Evolutionary conservation across 1,284 basidiomycete species (phyloP).

Genomic region (Ustilago bromivora): DNA sequence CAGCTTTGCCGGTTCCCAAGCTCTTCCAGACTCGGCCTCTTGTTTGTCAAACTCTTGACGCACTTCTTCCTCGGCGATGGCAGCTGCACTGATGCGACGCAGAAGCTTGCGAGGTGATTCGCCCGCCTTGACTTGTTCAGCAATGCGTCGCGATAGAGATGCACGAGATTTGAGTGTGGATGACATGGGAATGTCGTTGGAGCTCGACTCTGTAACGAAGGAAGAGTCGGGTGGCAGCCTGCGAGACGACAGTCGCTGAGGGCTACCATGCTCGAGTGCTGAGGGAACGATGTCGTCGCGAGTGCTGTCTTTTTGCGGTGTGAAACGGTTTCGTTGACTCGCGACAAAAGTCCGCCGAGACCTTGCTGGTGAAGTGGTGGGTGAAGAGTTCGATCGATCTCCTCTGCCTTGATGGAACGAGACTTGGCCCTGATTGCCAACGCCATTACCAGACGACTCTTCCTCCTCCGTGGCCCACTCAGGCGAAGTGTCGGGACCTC

Average conservation of each 20-base stretch:
- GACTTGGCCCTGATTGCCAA: not conserved
- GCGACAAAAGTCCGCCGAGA: constrained; percentile 4
- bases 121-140: constrained; percentile 21
- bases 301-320: constrained; percentile 1
- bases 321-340: not conserved
- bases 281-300: constrained; percentile 28
- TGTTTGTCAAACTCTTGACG: constrained; percentile 37
- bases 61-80: constrained; percentile 54
- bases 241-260: constrained; percentile 33
- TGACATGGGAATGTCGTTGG: constrained; percentile 45
- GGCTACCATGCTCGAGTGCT: constrained; percentile 35
- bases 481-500: constrained; percentile 18
- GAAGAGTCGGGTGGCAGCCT: constrained; percentile 43
- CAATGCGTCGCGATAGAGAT: constrained; percentile 33
- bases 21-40: not conserved
- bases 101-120: constrained; percentile 59
- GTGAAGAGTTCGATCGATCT: constrained; percentile 2
- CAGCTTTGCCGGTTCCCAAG: constrained; percentile 17
- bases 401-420: constrained; percentile 37
- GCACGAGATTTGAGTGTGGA: constrained; percentile 48
- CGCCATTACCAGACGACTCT: constrained; percentile 19
- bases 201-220: constrained; percentile 34
- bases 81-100: constrained; percentile 54
- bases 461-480: constrained; percentile 52
- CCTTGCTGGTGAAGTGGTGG: constrained; percentile 24